Evolutionary conservation across 495 filamentous ascomycete genomes (phyloP).

Genomic region (Aspergillus baeticus): DNA sequence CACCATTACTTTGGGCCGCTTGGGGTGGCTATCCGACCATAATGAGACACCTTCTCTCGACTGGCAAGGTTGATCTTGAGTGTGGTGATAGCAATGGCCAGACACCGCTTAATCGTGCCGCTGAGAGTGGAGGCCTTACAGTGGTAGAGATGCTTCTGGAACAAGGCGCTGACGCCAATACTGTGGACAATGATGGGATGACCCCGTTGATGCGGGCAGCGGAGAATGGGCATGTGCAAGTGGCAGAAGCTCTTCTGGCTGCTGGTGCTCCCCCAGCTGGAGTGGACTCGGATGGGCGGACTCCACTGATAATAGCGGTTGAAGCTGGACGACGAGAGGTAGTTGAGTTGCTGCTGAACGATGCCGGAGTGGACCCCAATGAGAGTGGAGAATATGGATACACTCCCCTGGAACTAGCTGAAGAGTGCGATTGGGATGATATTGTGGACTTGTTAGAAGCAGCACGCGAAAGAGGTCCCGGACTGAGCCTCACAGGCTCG

Average conservation of each 20-base stretch:
- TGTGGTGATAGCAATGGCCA: slow-evolving; percentile 1
- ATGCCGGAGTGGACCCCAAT: slow-evolving; percentile 3
- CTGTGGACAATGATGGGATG: slow-evolving; percentile 11
- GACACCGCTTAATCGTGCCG: not conserved
- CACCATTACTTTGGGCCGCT: slow-evolving; percentile 4
- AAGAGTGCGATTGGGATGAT: slow-evolving; percentile 9
- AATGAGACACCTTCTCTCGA: slow-evolving; percentile 2
- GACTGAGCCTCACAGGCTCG: not conserved
- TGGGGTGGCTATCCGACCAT: not conserved
- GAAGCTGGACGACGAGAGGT: not conserved
- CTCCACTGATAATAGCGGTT: slow-evolving; percentile 3
- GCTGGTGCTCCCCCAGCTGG: not conserved
- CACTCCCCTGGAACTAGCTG: slow-evolving; percentile 1
- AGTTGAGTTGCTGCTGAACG: not conserved
- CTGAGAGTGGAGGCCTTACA: not conserved
- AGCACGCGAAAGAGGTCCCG: not conserved
- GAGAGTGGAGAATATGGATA: not conserved
- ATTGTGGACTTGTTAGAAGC: slow-evolving; percentile 1
- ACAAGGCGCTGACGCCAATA: slow-evolving; percentile 25
- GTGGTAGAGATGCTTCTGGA: slow-evolving; percentile 23
- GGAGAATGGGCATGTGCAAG: slow-evolving; percentile 19
- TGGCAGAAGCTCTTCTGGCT: slow-evolving; percentile 5
- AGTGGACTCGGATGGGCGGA: not conserved
- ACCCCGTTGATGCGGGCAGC: slow-evolving; percentile 15
- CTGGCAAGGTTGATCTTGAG: not conserved